These are phyloP conservation scores for Ziziphus jujuba DNA, from an alignment of 306 rosid species.

Conservation along the genomic window DNA sequence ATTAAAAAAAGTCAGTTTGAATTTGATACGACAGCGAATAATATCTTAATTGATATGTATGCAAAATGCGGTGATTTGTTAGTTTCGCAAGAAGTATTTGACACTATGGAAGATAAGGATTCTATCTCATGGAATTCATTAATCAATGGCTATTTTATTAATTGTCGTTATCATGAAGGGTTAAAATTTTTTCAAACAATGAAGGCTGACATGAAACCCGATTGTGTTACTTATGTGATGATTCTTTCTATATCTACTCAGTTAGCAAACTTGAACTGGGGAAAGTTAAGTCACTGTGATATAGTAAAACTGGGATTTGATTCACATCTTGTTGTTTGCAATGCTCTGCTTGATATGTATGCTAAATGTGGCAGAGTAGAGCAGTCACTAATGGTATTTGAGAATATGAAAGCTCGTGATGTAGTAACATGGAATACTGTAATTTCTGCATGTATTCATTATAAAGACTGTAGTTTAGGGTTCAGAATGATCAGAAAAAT, in stretches of 20 bases:
- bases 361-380: slow-evolving; percentile 35
- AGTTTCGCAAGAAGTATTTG: slow-evolving; percentile 54
- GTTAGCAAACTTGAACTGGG: slow-evolving; percentile 20
- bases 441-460: slow-evolving; percentile 32
- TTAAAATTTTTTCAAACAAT: slow-evolving; percentile 26
- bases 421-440: slow-evolving; percentile 37
- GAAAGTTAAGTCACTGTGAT: slow-evolving; percentile 31
- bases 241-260: slow-evolving; percentile 20
- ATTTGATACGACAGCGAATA: slow-evolving; percentile 34
- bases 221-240: slow-evolving; percentile 29
- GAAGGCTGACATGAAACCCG: slow-evolving; percentile 28
- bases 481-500: slow-evolving; percentile 21
- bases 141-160: slow-evolving; percentile 44
- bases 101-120: slow-evolving; percentile 35
- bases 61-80: slow-evolving; percentile 49
- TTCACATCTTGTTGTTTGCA: slow-evolving; percentile 19
- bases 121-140: slow-evolving; percentile 61
- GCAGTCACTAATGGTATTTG: slow-evolving; percentile 22
- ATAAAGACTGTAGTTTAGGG: slow-evolving; percentile 27
- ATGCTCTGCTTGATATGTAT: slow-evolving; percentile 37
- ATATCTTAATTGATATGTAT: slow-evolving; percentile 49
- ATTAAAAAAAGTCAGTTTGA: slow-evolving; percentile 39
- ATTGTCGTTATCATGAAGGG: slow-evolving; percentile 27
- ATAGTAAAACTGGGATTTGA: slow-evolving; percentile 32
- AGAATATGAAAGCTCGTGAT: slow-evolving; percentile 31